Base-by-base conservation (phyloP, 164 flowering plant genomes). In the Berberis vulgaris region DNA sequence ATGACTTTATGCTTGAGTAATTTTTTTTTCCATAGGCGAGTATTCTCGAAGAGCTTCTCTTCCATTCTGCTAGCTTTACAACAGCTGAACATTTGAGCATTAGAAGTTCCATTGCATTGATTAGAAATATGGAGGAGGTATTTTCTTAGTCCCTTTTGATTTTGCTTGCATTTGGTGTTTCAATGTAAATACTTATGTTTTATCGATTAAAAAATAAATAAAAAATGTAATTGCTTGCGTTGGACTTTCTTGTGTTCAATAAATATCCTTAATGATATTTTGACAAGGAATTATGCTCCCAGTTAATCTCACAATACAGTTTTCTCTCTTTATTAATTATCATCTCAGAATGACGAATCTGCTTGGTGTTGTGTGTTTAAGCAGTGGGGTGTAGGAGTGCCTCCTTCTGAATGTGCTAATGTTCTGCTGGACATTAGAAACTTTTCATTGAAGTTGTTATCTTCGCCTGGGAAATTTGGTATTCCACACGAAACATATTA, bases 1-100 rank as follows among this genome's bases (percentile, higher is more conserved):
- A 49, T 41, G 44, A 1, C 50, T 49, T 49, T 8, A 0, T 40
- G 3, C 65, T 71, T 6, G 6, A 43, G 66, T 7, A 49, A 6
- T 53, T 62, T 57, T 72, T 7, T 26, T 65, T 59, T 73, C 11
- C 9, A 61, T 58, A 88, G 97, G 82, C 78, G 47, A 78, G 78
- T 78, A 62, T 85, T 65, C 73, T 91, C 13, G 91, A 86, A 75
- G 97, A 90, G 63, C 46, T 81, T 61, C 75, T 86, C 7, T 78
- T 49, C 69, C 72, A 50, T 69, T 82, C 82, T 67, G 45, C 73
- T 64, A 61, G 60, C 61, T 59, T 45, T 72, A 60, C 12, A 65
- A 67, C 65, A 66, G 61, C 66, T 62, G 92, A 83, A 41, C 71
- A 62, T 62, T 65, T 39, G 70, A 67, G 49, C 6, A 60, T 83